Percentiles rank a stretch among this genome's conserved stretches.
phyloP scores from a whole-genome alignment of 441 rosid species.

The Hypseocharis bilobata region DNA sequence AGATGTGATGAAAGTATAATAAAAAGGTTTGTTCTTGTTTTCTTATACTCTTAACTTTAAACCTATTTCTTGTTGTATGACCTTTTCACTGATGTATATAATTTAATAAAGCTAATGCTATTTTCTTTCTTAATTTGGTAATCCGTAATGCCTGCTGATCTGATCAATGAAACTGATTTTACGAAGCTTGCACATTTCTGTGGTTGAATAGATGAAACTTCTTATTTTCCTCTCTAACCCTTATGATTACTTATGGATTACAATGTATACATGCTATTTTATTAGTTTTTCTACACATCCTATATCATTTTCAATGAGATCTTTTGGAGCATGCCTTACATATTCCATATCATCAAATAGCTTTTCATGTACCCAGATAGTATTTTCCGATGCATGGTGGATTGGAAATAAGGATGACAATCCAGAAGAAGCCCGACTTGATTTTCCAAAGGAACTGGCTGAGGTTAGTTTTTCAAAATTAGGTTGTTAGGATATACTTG shows the following conservation, averaged over 20 bases:
- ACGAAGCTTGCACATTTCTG: background rate
- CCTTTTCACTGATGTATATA: too few species aligned
- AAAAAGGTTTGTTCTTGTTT: too few species aligned
- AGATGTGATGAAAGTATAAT: too few species aligned
- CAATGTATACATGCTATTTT: background rate
- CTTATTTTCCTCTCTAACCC: background rate
- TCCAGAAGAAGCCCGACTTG: slow-evolving; percentile 65
- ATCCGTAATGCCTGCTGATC: background rate
- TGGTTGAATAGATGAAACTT: too few species aligned
- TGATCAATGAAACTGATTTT: background rate
- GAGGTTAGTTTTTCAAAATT: slow-evolving; percentile 38
- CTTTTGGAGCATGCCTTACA: background rate
- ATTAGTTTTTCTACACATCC: background rate
- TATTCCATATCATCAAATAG: slow-evolving; percentile 2
- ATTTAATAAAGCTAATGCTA: too few species aligned
- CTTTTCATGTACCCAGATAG: slow-evolving; percentile 42
- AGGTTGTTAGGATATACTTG: background rate
- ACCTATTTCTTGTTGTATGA: too few species aligned
- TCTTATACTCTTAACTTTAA: too few species aligned
- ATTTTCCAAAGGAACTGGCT: slow-evolving; percentile 60
- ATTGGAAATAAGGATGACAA: slow-evolving; percentile 83
- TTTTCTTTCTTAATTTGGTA: background rate
- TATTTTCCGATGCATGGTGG: slow-evolving; percentile 93
- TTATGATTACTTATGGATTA: background rate
- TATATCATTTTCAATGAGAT: too few species aligned